phyloP scores from a whole-genome alignment of 2,329 filamentous ascomycete species.

The Ceratocystiopsis minuta region DNA sequence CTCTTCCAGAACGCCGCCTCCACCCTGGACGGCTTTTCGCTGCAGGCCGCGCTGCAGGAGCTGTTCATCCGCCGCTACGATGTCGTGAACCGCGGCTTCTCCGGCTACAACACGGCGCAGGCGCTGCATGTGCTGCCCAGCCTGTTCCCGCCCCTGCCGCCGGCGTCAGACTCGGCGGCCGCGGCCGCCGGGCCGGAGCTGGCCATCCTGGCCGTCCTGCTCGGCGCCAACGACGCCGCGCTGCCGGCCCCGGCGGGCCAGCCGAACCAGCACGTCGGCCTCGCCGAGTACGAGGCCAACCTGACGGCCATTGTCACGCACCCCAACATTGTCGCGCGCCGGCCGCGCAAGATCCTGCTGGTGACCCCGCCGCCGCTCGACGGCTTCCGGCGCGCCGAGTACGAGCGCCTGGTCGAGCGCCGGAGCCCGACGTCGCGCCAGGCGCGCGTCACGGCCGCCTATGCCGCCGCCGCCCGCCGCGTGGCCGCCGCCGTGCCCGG shows the following conservation, averaged over 20 bases:
- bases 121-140: constrained; percentile 49
- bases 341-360: constrained; percentile 56
- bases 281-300: constrained; percentile 60
- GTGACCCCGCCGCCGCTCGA: constrained; percentile 73
- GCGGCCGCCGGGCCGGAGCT: constrained; percentile 25
- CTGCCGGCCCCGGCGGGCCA: constrained; percentile 40
- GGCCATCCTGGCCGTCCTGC: constrained; percentile 54
- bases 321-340: constrained; percentile 48
- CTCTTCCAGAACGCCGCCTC: constrained; percentile 54
- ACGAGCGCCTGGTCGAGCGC: constrained; percentile 27
- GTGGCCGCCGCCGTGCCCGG: constrained; percentile 52
- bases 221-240: constrained; percentile 82
- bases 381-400: constrained; percentile 43
- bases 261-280: constrained; percentile 56
- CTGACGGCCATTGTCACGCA: constrained; percentile 55
- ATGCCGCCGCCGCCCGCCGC: constrained; percentile 42
- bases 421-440: constrained; percentile 22
- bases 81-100: constrained; percentile 74
- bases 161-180: not conserved
- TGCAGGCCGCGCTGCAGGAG: constrained; percentile 52
- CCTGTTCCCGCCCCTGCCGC: constrained; percentile 46
- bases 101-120: constrained; percentile 69
- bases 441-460: constrained; percentile 30
- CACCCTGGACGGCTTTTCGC: constrained; percentile 50
- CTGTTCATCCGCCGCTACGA: constrained; percentile 61